Evolutionary conservation across 495 filamentous ascomycete species (phyloP), one percentile per base, ranked within the genome.

Genomic region (Penicillium manginii): DNA sequence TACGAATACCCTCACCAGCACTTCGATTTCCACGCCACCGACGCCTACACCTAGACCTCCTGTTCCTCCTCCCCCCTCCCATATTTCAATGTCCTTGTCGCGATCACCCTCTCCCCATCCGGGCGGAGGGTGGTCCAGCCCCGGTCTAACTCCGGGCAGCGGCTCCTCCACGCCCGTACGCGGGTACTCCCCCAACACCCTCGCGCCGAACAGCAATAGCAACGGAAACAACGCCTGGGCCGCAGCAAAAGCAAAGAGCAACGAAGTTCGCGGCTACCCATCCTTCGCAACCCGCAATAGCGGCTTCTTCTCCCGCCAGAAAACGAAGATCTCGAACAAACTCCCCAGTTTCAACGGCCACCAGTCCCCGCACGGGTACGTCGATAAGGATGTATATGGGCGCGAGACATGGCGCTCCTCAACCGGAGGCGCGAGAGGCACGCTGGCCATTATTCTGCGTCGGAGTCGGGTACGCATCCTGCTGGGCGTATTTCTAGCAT

Each of bases 61-160:
- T 26, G 9, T 7, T 26, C 40, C 23, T 54, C 33, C 62, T 21
- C n/a, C n/a, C n/a, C n/a, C n/a, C n/a, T n/a, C n/a, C n/a, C 31
- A 26, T 32, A 42, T 49, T 59, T 71, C 78, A 60, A 96, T 96
- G 92, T 90, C 91, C 62, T 73, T 92, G 54, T 92, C 91, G 53
- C 85, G 90, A 73, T 93, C 91, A 65, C 91, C 91, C 47, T 93
- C 90, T 49, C 91, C 91, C 58, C 83, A 84, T 54, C 85, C 83
- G 60, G 89, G 88, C 62, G 91, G 89, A 66, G 91, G 91, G 62
- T 96, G 92, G 92, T 85, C 90, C 56, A 93, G 87, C 73, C 92
- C 92, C 18, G 91, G 90, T 31, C 79, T 96, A 51, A 87, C 83
- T 48, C 84, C 86, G 49, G 76, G 81, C 40, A 92, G 87, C 71